Base-by-base conservation (phyloP, 371 early-diverging fungal species). In the Apophysomyces ossiformis region DNA sequence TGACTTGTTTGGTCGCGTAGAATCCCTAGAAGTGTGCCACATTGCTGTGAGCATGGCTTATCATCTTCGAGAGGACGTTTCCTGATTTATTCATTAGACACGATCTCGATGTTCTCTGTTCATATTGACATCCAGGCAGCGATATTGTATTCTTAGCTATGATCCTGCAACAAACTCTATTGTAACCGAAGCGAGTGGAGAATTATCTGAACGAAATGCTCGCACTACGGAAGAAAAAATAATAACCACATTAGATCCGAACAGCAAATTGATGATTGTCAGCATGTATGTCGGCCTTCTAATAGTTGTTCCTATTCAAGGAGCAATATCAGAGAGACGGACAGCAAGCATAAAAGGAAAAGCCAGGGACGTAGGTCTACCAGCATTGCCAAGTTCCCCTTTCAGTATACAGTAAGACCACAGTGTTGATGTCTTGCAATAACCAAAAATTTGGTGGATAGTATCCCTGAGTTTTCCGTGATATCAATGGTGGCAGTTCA, bases 391-490 rank as follows among this genome's bases (percentile, higher is more conserved):
- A 9, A n/a, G 21, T 4, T 9, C 9, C 4, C 54, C 54, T 5
- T 50, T 50, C 11, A 50, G 54, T 21, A 50, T 50, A 21, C 21
- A n/a, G 54, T 50, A 50, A 50, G 54, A 5, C 9, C 0, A 7
- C 21, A 7, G 35, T 9, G 9, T 21, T 6, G 54, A 18, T 21
- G 21, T 50, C 21, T 7, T n/a, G 9, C 4, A 71, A 16, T 46
- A 64, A 54, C 39, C 18, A 44, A 26, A 18, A 57, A 45, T 1
- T 41, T 61, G 16, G 59, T 64, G 7, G 57, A 61, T 35, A 85
- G 92, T 32, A 84, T 94, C 38, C 83, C 89, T 5, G 93, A 94
- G 68, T 73, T 91, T 16, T 69, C 78, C 2, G 83, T 93, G 7
- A 63, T 88, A 35, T 83, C 88, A 0, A 84, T 92, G 68, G 75